Evolutionary conservation across 2,329 filamentous ascomycete genomes (phyloP).

Genomic region (Alternaria brassicicola): DNA sequence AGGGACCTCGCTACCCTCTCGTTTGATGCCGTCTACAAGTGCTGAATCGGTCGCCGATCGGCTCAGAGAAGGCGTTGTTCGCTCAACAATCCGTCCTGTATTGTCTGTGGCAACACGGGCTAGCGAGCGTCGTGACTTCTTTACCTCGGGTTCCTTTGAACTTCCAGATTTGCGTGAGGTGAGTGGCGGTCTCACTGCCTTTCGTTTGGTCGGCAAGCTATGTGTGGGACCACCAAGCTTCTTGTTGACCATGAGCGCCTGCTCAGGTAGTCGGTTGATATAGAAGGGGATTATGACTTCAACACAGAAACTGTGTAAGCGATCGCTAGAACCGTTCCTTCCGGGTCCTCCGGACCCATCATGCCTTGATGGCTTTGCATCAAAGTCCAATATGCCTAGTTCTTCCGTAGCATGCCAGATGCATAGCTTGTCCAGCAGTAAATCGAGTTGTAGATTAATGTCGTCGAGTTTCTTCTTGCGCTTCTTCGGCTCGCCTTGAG

Average conservation of each 20-base stretch:
- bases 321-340: conserved; percentile 57
- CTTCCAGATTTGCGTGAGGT: conserved; percentile 49
- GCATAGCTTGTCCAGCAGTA: conserved; percentile 77
- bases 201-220: conserved; percentile 61
- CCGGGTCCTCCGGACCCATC: conserved; percentile 30
- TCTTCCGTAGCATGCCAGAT: conserved; percentile 82
- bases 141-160: conserved; percentile 46
- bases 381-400: conserved; percentile 54
- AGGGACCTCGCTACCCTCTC: conserved; percentile 68
- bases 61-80: conserved; percentile 67
- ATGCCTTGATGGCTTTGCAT: conserved; percentile 33
- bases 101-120: conserved; percentile 67
- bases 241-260: conserved; percentile 72
- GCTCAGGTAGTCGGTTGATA: conserved; percentile 73
- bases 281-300: conserved; percentile 86
- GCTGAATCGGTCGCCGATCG: conserved; percentile 70
- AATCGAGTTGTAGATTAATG: conserved; percentile 69
- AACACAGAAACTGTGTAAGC: conserved; percentile 76
- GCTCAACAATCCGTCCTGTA: conserved; percentile 56
- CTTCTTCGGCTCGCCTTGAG: conserved; percentile 43
- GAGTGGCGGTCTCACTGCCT: conserved; percentile 48
- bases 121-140: conserved; percentile 59
- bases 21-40: conserved; percentile 66
- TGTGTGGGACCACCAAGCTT: conserved; percentile 76
- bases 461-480: conserved; percentile 68